Conservation (phyloP, 129 eudicot genomes). For the Pulicaria dysenterica region DNA sequence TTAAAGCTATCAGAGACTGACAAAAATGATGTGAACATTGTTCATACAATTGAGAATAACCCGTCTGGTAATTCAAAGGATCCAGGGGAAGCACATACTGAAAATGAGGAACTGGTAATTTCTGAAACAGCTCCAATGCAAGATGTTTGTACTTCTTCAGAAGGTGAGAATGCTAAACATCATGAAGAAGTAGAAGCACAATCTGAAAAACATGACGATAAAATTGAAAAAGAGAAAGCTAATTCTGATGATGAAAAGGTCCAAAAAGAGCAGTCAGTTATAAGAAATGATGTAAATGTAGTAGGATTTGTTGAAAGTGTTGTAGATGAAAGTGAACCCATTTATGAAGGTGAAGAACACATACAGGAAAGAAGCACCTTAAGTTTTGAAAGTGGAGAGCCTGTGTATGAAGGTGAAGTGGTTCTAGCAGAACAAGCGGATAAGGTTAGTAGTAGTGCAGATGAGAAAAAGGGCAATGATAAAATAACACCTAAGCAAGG, state of each 20-base stretch:
- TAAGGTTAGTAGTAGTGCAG: conserved; percentile 29
- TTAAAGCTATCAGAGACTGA: conserved; percentile 64
- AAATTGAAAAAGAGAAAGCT: conserved; percentile 24
- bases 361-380: conserved; percentile 57
- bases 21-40: conserved; percentile 25
- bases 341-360: conserved; percentile 93
- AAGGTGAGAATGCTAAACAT: conserved; percentile 9
- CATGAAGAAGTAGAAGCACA: conserved; percentile 26
- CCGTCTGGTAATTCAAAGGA: conserved; percentile 33
- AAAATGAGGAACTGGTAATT: conserved; percentile 33
- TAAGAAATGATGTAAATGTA: conserved; percentile 23
- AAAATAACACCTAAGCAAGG: conserved; percentile 68
- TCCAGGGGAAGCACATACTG: conserved; percentile 29
- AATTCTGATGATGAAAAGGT: conserved; percentile 34
- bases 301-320: conserved; percentile 44
- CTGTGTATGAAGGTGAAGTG: conserved; percentile 92
- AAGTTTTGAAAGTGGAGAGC: conserved; percentile 63
- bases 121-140: conserved; percentile 35
- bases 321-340: conserved; percentile 71
- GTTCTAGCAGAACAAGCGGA: conserved; percentile 75
- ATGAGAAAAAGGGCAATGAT: conserved; percentile 37
- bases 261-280: conserved; percentile 32
- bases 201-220: conserved; percentile 24
- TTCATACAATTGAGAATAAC: conserved; percentile 15
- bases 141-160: conserved; percentile 39